Percentiles rank a stretch among this genome's conserved stretches.
Evolutionary conservation across 441 rosid species (phyloP).

Genomic region (Adansonia rubrostipa): DNA sequence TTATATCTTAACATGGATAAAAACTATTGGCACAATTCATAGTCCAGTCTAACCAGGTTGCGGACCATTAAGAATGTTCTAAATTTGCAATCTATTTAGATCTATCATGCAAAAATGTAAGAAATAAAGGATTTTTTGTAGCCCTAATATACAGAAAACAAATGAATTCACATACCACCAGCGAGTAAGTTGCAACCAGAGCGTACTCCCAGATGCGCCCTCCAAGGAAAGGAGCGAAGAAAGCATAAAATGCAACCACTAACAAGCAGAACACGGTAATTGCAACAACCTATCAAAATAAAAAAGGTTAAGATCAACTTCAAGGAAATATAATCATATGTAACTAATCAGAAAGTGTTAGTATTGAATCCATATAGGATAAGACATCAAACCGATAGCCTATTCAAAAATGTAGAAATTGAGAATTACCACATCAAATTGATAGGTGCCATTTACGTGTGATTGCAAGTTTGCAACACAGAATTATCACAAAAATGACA

Average conservation of each 20-base stretch:
- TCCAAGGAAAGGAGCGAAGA: constrained; percentile 74
- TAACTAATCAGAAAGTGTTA: neutral
- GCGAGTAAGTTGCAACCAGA: constrained; percentile 56
- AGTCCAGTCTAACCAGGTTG: neutral
- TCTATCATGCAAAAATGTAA: constrained; percentile 18
- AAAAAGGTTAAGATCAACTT: constrained; percentile 23
- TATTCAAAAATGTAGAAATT: neutral
- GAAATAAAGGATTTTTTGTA: constrained; percentile 11
- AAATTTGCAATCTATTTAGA: constrained; percentile 3
- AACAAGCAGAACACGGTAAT: constrained; percentile 74
- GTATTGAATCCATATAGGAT: neutral
- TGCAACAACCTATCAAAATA: constrained; percentile 63
- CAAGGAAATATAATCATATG: constrained; percentile 19
- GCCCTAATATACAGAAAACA: neutral
- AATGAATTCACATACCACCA: constrained; percentile 57
- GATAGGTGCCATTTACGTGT: constrained; percentile 1
- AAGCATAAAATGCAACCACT: constrained; percentile 74
- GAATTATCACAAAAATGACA: neutral
- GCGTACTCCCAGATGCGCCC: constrained; percentile 67
- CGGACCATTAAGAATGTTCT: neutral
- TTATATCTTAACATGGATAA: constrained; percentile 7
- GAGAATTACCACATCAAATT: neutral
- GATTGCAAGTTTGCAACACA: neutral
- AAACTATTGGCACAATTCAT: neutral
- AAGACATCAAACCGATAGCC: neutral